Evolutionary conservation across 768 basidiomycete genomes (phyloP).

Genomic region (Inosperma sp.): DNA sequence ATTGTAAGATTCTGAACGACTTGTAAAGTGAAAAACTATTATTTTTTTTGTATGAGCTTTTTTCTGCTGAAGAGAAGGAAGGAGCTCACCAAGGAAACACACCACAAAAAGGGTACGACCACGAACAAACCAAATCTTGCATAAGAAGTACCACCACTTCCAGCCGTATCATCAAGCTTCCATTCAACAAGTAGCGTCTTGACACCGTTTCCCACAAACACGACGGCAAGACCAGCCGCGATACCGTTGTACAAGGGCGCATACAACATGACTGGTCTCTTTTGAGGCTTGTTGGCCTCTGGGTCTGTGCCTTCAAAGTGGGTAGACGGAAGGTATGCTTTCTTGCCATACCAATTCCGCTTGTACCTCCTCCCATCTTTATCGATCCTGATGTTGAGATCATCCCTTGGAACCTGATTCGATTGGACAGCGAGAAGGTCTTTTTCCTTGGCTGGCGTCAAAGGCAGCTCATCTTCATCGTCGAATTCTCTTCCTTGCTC

Average conservation of each 20-base stretch:
- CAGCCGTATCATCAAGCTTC: slow-evolving; percentile 55
- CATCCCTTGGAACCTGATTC: not conserved
- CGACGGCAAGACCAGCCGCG: slow-evolving; percentile 53
- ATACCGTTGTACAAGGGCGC: slow-evolving; percentile 68
- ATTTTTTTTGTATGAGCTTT: slow-evolving; percentile 6
- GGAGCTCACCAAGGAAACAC: slow-evolving; percentile 57
- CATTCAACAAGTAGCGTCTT: slow-evolving; percentile 64
- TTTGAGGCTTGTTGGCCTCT: slow-evolving; percentile 26
- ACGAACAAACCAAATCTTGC: slow-evolving; percentile 60
- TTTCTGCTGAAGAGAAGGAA: slow-evolving; percentile 12
- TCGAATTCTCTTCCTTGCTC: slow-evolving; percentile 26
- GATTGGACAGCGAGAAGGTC: not conserved
- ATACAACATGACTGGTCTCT: slow-evolving; percentile 40
- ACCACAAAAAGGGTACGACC: slow-evolving; percentile 63
- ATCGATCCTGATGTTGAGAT: slow-evolving; percentile 1
- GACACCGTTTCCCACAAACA: slow-evolving; percentile 62
- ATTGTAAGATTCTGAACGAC: slow-evolving; percentile 64
- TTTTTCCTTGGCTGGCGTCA: not conserved
- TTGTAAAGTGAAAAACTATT: slow-evolving; percentile 72
- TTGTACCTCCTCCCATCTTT: slow-evolving; percentile 29
- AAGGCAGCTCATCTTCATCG: slow-evolving; percentile 7
- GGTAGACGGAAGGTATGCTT: slow-evolving; percentile 17
- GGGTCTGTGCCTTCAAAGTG: slow-evolving; percentile 11
- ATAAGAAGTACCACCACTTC: too few species aligned
- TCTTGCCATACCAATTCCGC: slow-evolving; percentile 60